These are phyloP conservation scores for Barnettozyma sp. DNA, from an alignment of 805 yeast species.

Conservation along the genomic window DNA sequence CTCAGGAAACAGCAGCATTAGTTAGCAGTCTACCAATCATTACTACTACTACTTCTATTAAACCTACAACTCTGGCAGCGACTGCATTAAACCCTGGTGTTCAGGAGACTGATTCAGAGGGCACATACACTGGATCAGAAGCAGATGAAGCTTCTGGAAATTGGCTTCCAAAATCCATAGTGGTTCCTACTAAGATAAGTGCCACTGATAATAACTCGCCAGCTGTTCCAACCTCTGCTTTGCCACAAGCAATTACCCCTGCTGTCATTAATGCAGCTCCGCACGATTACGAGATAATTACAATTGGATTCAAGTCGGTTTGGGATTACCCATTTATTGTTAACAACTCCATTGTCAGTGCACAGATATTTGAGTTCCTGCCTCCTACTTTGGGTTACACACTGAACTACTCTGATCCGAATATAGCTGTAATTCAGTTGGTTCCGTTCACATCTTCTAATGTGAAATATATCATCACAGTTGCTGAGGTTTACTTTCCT, in stretches of 20 bases:
- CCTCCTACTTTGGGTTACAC: conserved; percentile 69
- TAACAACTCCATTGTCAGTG: conserved; percentile 62
- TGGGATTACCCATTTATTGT: conserved; percentile 85
- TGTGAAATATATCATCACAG: conserved; percentile 66
- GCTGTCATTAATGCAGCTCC: conserved; percentile 34
- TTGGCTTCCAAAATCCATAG: conserved; percentile 41
- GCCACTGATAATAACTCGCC: conserved; percentile 22
- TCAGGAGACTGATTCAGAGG: background rate
- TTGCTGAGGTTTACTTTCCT: conserved; percentile 86
- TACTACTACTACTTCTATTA: too few relatives aligned
- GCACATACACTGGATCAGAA: conserved; percentile 10
- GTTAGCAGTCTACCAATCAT: too few relatives aligned
- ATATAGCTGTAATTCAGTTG: conserved; percentile 57
- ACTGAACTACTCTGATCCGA: conserved; percentile 36
- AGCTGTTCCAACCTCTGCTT: conserved; percentile 39
- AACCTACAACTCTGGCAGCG: too few relatives aligned
- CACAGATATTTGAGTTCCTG: conserved; percentile 78
- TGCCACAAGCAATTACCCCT: conserved; percentile 82
- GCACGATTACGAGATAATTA: conserved; percentile 48
- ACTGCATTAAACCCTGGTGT: too few relatives aligned
- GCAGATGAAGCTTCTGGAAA: conserved; percentile 17
- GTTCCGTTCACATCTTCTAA: conserved; percentile 62
- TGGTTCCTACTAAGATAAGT: conserved; percentile 29
- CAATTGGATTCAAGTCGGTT: conserved; percentile 70
- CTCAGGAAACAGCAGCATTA: too few relatives aligned